These are phyloP conservation scores for Echria macrotheca DNA, from an alignment of 495 filamentous ascomycete genomes.

Conservation along the genomic window DNA sequence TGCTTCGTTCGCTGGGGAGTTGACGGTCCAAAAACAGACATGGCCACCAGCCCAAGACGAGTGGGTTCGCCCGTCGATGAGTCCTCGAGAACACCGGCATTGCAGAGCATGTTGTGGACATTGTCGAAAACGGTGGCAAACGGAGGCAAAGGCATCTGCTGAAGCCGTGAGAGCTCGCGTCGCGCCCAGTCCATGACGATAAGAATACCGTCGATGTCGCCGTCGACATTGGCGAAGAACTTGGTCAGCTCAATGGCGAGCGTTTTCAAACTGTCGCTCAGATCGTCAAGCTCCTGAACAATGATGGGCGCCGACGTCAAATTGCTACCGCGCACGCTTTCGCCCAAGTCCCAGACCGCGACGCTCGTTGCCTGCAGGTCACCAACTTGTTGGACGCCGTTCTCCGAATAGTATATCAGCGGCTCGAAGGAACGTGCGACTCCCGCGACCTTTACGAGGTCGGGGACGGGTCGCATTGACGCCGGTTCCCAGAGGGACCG, in stretches of 20 bases:
- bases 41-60: conserved; percentile 56
- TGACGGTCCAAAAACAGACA: conserved; percentile 71
- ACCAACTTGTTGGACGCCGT: conserved; percentile 74
- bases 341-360: conserved; percentile 87
- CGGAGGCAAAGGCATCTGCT: conserved; percentile 45
- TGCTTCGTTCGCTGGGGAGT: conserved; percentile 69
- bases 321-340: conserved; percentile 80
- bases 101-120: conserved; percentile 66
- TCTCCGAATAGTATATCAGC: conserved; percentile 85
- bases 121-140: conserved; percentile 69
- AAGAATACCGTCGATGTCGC: conserved; percentile 84
- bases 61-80: conserved; percentile 56
- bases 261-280: conserved; percentile 76
- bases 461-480: conserved; percentile 63
- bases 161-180: conserved; percentile 61
- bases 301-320: conserved; percentile 85
- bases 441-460: conserved; percentile 82
- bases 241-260: conserved; percentile 74
- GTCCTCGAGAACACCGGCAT: conserved; percentile 64
- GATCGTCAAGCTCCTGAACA: conserved; percentile 72
- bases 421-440: conserved; percentile 87
- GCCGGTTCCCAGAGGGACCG: conserved; percentile 65
- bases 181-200: conserved; percentile 94
- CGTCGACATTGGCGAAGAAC: conserved; percentile 88
- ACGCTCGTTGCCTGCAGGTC: conserved; percentile 84